A percentile compares a stretch with the other conserved stretches of the same genome.
Evolutionary conservation across 169 alveolate species (phyloP).

Genomic region (Plasmodium vinckei): DNA sequence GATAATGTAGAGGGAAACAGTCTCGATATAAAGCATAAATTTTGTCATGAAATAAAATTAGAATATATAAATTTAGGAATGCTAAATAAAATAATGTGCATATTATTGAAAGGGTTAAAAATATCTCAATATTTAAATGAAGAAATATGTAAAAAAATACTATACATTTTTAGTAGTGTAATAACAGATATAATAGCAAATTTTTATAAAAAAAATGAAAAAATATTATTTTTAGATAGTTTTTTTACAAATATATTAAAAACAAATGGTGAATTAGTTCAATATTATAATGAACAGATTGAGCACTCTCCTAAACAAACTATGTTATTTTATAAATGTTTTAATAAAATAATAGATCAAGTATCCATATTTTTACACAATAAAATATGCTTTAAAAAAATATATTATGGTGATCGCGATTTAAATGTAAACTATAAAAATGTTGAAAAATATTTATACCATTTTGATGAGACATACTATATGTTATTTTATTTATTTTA

Average conservation of each 20-base stretch:
- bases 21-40: not conserved
- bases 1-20: not conserved
- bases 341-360: constrained; percentile 66
- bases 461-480: constrained; percentile 35
- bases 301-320: constrained; percentile 57
- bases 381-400: constrained; percentile 28
- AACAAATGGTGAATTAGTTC: not conserved
- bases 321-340: constrained; percentile 52
- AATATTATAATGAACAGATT: constrained; percentile 49
- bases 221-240: constrained; percentile 21
- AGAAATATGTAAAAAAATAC: constrained; percentile 1
- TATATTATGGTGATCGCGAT: not conserved
- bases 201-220: constrained; percentile 29
- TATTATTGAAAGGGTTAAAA: constrained; percentile 37
- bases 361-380: constrained; percentile 42
- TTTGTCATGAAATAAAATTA: constrained; percentile 6
- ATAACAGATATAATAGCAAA: constrained; percentile 24
- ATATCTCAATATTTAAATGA: constrained; percentile 30
- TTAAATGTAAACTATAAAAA: not conserved
- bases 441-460: constrained; percentile 10
- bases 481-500: constrained; percentile 37
- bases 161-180: constrained; percentile 16
- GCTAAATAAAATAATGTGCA: constrained; percentile 37
- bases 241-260: constrained; percentile 56
- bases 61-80: constrained; percentile 20